phyloP scores from a whole-genome alignment of 768 basidiomycete genomes.

The Steccherinum ochraceum region DNA sequence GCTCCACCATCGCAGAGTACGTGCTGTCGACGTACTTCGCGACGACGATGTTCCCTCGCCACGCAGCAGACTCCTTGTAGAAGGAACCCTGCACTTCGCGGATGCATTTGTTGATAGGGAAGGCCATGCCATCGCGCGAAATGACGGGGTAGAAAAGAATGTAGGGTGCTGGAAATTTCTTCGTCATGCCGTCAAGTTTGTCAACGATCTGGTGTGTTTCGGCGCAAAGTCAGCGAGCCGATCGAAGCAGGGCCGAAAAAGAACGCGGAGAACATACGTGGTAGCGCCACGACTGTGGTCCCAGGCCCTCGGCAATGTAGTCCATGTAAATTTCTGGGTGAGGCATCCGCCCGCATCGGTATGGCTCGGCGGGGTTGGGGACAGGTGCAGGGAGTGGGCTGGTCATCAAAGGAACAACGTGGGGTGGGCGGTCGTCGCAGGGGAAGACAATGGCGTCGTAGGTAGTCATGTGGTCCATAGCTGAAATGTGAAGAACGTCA shows the following conservation, averaged over 20 bases:
- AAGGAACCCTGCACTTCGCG: constrained; percentile 63
- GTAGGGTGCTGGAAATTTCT: constrained; percentile 73
- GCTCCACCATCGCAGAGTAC: constrained; percentile 54
- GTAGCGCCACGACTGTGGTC: constrained; percentile 65
- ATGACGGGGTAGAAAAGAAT: constrained; percentile 73
- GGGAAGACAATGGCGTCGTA: constrained; percentile 75
- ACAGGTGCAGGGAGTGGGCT: constrained; percentile 35
- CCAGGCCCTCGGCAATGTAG: constrained; percentile 70
- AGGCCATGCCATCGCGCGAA: constrained; percentile 76
- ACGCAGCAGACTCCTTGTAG: constrained; percentile 59
- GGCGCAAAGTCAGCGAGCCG: constrained; percentile 9
- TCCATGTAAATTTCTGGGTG: constrained; percentile 87
- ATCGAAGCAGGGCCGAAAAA: constrained; percentile 10
- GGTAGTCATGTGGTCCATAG: constrained; percentile 60
- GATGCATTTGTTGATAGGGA: constrained; percentile 73
- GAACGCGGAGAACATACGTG: constrained; percentile 40
- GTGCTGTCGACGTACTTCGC: constrained; percentile 55
- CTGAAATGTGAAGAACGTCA: background rate
- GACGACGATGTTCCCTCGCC: constrained; percentile 76
- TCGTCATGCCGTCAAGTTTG: constrained; percentile 73
- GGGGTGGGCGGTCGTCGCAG: constrained; percentile 71
- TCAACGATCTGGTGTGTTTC: constrained; percentile 64
- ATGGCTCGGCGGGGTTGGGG: constrained; percentile 21
- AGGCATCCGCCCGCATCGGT: constrained; percentile 55
- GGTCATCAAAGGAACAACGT: constrained; percentile 68